A percentile compares a stretch with the other conserved stretches of the same genome.
Conservation (phyloP, 2,329 filamentous ascomycete species). For the Alternaria tenuissima region DNA sequence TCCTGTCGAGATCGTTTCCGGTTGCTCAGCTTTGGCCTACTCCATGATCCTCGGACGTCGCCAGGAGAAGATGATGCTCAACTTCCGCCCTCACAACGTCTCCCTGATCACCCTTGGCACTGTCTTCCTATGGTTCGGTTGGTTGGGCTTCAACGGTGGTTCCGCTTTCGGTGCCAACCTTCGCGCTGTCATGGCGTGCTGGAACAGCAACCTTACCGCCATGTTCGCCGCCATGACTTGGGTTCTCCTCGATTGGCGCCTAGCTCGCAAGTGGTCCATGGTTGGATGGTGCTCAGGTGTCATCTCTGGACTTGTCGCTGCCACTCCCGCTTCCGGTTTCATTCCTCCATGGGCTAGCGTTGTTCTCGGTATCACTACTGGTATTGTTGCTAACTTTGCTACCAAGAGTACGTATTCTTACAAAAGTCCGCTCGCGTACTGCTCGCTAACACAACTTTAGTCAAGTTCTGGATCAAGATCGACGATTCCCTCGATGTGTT, state of each 20-base stretch:
- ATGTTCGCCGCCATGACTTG: slow-evolving; percentile 92
- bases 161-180: slow-evolving; percentile 94
- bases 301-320: slow-evolving; percentile 86
- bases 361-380: slow-evolving; percentile 68
- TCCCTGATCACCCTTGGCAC: slow-evolving; percentile 96
- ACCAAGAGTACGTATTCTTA: slow-evolving; percentile 75
- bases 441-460: slow-evolving; percentile 47
- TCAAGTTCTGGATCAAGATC: slow-evolving; percentile 78
- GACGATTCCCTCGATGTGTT: slow-evolving; percentile 92
- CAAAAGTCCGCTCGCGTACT: background rate
- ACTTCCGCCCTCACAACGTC: slow-evolving; percentile 99
- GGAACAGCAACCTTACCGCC: slow-evolving; percentile 94
- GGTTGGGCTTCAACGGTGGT: slow-evolving; percentile 98
- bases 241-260: slow-evolving; percentile 94
- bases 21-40: slow-evolving; percentile 91
- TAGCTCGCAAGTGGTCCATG: slow-evolving; percentile 93
- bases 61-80: slow-evolving; percentile 99
- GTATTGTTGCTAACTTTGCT: slow-evolving; percentile 79
- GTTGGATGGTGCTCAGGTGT: slow-evolving; percentile 92
- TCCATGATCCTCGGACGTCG: slow-evolving; percentile 94
- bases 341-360: slow-evolving; percentile 73
- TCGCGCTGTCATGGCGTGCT: slow-evolving; percentile 94
- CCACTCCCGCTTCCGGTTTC: slow-evolving; percentile 83
- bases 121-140: slow-evolving; percentile 96
- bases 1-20: slow-evolving; percentile 96